Conservation (phyloP, 1,139 yeast species). For the Geotrichum reessii region DNA sequence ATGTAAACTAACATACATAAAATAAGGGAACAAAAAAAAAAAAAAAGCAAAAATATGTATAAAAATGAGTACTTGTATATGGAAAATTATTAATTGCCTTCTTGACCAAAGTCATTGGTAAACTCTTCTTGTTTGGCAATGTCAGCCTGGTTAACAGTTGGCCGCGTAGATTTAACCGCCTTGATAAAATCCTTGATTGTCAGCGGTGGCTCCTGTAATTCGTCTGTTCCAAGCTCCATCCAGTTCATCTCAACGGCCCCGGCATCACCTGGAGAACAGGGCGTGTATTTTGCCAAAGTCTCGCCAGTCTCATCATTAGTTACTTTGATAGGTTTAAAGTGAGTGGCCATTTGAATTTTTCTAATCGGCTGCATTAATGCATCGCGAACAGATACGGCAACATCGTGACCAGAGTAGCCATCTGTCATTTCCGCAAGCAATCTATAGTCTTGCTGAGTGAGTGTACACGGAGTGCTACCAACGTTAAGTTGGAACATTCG, state of each 20-base stretch:
- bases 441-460: slow-evolving; percentile 67
- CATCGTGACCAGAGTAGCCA: slow-evolving; percentile 96
- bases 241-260: slow-evolving; percentile 87
- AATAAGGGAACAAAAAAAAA: too few relatives aligned
- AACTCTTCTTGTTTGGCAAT: slow-evolving; percentile 79
- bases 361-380: slow-evolving; percentile 97
- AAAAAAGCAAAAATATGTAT: not conserved
- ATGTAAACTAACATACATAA: not conserved
- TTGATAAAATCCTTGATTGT: slow-evolving; percentile 89
- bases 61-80: not conserved
- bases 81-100: slow-evolving; percentile 45
- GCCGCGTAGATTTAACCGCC: slow-evolving; percentile 86
- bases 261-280: slow-evolving; percentile 93
- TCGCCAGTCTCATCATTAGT: slow-evolving; percentile 34
- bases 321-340: slow-evolving; percentile 52
- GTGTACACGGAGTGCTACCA: slow-evolving; percentile 80
- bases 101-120: slow-evolving; percentile 94
- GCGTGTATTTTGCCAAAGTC: slow-evolving; percentile 55
- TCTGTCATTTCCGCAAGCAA: slow-evolving; percentile 89
- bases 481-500: slow-evolving; percentile 92
- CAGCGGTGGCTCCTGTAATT: slow-evolving; percentile 81
- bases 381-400: slow-evolving; percentile 93
- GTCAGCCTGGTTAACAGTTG: slow-evolving; percentile 86
- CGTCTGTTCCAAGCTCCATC: slow-evolving; percentile 88
- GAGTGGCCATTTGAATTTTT: slow-evolving; percentile 93